Evolutionary conservation across 2,329 filamentous ascomycete species (phyloP), one percentile per base, ranked within the genome.

Genomic region (Arthrobotrys musiformis): DNA sequence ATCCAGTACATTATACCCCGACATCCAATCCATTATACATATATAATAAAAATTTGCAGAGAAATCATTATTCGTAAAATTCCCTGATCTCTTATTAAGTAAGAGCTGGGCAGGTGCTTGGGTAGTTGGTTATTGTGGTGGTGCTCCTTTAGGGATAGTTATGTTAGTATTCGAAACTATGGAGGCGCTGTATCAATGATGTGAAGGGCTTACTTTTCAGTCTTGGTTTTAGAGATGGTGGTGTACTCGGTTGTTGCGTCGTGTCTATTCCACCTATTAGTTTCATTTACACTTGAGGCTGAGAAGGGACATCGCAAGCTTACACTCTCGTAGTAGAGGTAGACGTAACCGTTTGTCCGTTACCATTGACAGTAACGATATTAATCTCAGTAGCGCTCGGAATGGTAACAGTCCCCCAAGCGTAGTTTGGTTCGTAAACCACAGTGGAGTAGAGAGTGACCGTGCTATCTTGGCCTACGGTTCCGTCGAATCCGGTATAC

Each of bases 401-500:
- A 17, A 50, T 17, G 3, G 69, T 73, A 15, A 48, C 33, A 2
- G 69, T 73, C 37, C 60, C 58, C 24, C 40, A 56, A 24, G 5
- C n/a, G 42, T 64, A 64, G 22, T 52, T 66, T 9, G 48, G 33
- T 13, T 62, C 60, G 30, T 73, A 73, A n/a, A 42, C 19, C 1
- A 66, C 46, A 28, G 69, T 73, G 6, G 69, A 64, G n/a, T 66
- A 73, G 40, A 50, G 17, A 26, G 60, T 73, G 5, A 66, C 3
- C 2, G 58, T 63, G 6, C 28, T 56, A n/a, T 56, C 69, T 9
- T 19, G 24, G 19, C 50, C 69, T 0, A 73, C 9, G 8, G 28
- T 48, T 17, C 69, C 69, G 24, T 73, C 69, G 40, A 73, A 73
- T 1, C 44, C 69, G 4, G n/a, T 17, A 37, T 64, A 73, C 37